Base-by-base conservation (phyloP, 768 basidiomycete species). In the Hericium alpestre region DNA sequence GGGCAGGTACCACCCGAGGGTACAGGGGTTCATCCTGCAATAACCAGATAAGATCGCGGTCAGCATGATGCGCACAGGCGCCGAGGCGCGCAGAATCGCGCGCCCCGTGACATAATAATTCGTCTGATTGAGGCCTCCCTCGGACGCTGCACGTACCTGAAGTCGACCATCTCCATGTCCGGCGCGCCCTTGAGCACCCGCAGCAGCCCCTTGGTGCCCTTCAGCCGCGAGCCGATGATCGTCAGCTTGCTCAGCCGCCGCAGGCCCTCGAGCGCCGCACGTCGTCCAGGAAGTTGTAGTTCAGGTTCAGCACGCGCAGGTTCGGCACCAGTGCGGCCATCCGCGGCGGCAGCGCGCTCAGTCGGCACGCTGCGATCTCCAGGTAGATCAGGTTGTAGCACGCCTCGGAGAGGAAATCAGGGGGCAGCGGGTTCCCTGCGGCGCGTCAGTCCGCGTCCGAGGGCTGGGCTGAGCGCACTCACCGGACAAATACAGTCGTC, bases 401-500 rank as follows among this genome's bases (percentile, higher is more conserved):
- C 52, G 87, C 79, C 64, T 87, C 83, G 54, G 78, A 73, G 57
- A 89, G 67, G 67, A 88, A 87, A 60, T 67, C 75, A 8, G 67
- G 66, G 64, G 76, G 73, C 58, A 89, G 76, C 59, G 84, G 79
- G 71, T 91, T 90, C 47, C 90, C 90, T 90, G 74, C 65, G 67
- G 64, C 65, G 64, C 63, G 20, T 46, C 43, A 46, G 43, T n/a
- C 15, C 43, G 15, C 43, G 43, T n/a, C 15, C 43, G 25, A 20
- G 22, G 3, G 20, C 18, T 3, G 16, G 9, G 20, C 23, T 13
- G 13, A 38, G 18, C 22, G 8, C 56, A 77, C 89, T 62, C 69
- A 92, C 93, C 92, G 62, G 92, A 94, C 56, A 97, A 82, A 76
- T 97, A 99, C 67, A 98, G 73, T 55, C 94, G 83, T 73, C 93